phyloP scores from a whole-genome alignment of 805 yeast genomes.

The Candida chauliodis region DNA sequence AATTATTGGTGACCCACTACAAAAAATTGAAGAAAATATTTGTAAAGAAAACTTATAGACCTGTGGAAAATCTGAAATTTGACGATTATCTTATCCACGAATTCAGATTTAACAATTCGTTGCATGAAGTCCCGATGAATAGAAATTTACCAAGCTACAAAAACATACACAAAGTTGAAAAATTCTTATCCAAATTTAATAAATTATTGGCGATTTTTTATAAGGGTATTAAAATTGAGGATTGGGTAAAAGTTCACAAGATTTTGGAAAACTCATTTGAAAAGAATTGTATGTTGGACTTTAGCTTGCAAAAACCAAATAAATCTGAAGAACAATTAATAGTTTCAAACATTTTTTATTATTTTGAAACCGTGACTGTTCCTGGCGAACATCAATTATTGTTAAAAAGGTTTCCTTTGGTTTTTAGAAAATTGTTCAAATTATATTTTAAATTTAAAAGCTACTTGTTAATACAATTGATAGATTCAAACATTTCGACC shows the following conservation, averaged over 20 bases:
- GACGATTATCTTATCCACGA: constrained; percentile 36
- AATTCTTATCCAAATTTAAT: constrained; percentile 64
- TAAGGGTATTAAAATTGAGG: constrained; percentile 54
- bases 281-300: constrained; percentile 55
- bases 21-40: constrained; percentile 65
- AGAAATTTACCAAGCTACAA: constrained; percentile 43
- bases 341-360: constrained; percentile 66
- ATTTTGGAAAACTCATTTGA: constrained; percentile 66
- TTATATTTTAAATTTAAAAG: constrained; percentile 65
- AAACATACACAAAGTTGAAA: constrained; percentile 50
- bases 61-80: constrained; percentile 41
- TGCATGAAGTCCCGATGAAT: constrained; percentile 46
- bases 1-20: constrained; percentile 45
- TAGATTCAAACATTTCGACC: constrained; percentile 55
- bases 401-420: constrained; percentile 56
- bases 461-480: constrained; percentile 60
- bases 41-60: constrained; percentile 68
- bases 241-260: constrained; percentile 79
- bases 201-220: constrained; percentile 55
- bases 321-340: constrained; percentile 53
- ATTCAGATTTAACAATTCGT: constrained; percentile 38
- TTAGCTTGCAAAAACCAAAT: constrained; percentile 38
- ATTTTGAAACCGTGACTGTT: constrained; percentile 60
- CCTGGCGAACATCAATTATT: constrained; percentile 36
- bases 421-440: constrained; percentile 61